Base-by-base conservation (phyloP, 2,329 filamentous ascomycete species). In the Fusarium oxysporum region DNA sequence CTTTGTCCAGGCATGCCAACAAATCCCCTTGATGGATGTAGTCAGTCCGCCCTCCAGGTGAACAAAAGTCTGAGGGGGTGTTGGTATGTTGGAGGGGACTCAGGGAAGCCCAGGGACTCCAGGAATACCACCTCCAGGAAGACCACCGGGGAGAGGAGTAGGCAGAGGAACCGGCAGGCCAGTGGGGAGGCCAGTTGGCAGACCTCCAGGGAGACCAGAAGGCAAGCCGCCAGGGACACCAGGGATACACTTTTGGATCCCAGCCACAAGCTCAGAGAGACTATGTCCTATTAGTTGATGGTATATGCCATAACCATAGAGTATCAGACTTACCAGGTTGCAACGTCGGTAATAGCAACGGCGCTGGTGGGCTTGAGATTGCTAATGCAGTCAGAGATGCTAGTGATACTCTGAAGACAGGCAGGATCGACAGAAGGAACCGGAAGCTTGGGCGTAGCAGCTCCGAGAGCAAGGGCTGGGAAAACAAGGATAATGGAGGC, bases 1-100 rank as follows among this genome's bases (percentile, higher is more conserved):
- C 11, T 5, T 33, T 10, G 0, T 8, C 2, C 19, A 19, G 3
- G 6, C 8, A 5, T 3, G 8, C 6, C 2, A 23, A 19, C 1
- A 8, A 8, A 5, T 3, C 11, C 4, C 8, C 8, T 33, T 19
- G 5, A 13, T 4, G 3, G 9, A 7, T 6, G 9, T 16, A 1
- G 11, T 3, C 30, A 10, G 6, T 33, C 16, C 8, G 5, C 5
- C 11, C 0, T 19, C n/a, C 16, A 6, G 8, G 11, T 7, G 30
- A 11, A 14, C 0, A 5, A 10, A 25, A 3, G 11, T 14, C 16
- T 23, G 2, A 2, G 1, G 8, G n/a, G 6, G 16, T 14, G 12
- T 51, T 23, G 30, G 1, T 14, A 2, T 13, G 4, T n/a, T 14
- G 12, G 8, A 23, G 23, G 4, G 4, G 0, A 3, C 6, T 51